Evolutionary conservation across 192 early-diverging fungal species (phyloP), one percentile per base, ranked within the genome.

Genomic region (Linnemannia zychae): DNA sequence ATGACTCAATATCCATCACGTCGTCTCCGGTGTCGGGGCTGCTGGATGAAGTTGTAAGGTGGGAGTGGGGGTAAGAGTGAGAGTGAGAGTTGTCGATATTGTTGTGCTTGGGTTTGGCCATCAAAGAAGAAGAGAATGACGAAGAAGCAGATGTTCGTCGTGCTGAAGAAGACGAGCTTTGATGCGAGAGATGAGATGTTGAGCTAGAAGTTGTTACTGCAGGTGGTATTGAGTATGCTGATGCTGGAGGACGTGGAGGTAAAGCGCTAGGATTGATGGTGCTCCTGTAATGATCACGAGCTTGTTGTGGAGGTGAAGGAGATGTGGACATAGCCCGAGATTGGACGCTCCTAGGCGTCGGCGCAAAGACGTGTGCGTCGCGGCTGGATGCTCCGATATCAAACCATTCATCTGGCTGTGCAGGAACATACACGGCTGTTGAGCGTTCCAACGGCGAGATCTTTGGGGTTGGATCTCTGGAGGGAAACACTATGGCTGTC

Each of bases 1-100:
- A 91, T n/a, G 90, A 71, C 46, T 91, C 90, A 70, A 91, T 91
- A 77, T 91, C 90, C 71, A 82, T 75, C 22, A 83, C 74, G 15
- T 80, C 82, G 34, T 81, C 79, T 31, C 22, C 22, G 31, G n/a
- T 31, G 6, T 71, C 74, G 7, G 28, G 20, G 3, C 17, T 28
- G 33, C 28, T 44, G 18, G 50, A 7, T 15, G 57, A 63, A 28
- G 9, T 24, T 73, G 57, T 17, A 0, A 33, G 36, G 33, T 18
- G 57, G 18, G 17, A 5, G 20, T 46, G 5, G 3, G 53, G 46
- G 20, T 60, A 46, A 16, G 48, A 24, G 38, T 79, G 78, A 47
- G 20, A 17, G 16, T 17, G 7, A 33, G 31, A 50, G 22, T 66
- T 12, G 50, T 40, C 22, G 37, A 24, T 20, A 28, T 34, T 47